phyloP scores from a whole-genome alignment of 192 early-diverging fungal species.

The Linnemannia exigua region DNA sequence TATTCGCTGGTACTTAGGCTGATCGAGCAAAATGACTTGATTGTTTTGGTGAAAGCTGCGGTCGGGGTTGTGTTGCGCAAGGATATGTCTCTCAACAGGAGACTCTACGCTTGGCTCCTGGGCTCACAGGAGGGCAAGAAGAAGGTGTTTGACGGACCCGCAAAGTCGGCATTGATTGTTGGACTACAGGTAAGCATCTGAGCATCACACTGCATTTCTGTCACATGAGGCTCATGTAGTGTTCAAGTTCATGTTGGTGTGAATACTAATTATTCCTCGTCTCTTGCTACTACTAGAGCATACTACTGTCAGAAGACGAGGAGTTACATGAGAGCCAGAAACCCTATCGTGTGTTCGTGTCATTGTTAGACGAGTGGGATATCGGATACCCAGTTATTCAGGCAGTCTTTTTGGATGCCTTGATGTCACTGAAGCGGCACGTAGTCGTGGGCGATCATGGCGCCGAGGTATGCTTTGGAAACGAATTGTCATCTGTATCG shows the following conservation, averaged over 20 bases:
- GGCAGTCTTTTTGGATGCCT: conserved; percentile 77
- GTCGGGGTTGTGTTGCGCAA: conserved; percentile 85
- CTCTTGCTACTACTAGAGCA: conserved; percentile 25
- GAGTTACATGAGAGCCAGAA: conserved; percentile 65
- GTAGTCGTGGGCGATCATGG: conserved; percentile 56
- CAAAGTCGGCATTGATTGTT: conserved; percentile 64
- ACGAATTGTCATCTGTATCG: background rate
- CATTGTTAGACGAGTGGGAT: conserved; percentile 86
- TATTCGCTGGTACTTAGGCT: conserved; percentile 46
- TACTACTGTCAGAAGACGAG: conserved; percentile 44
- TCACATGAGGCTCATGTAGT: background rate
- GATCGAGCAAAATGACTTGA: conserved; percentile 75
- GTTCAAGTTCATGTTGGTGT: background rate
- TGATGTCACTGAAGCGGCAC: conserved; percentile 75
- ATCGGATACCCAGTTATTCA: conserved; percentile 85
- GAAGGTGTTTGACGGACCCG: conserved; percentile 66
- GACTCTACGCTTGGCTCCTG: conserved; percentile 93
- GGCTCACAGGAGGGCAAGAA: conserved; percentile 63
- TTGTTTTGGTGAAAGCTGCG: conserved; percentile 78
- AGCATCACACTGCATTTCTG: background rate
- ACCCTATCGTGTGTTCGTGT: conserved; percentile 88
- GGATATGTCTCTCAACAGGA: conserved; percentile 94
- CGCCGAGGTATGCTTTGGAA: conserved; percentile 45
- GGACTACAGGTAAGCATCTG: conserved; percentile 63
- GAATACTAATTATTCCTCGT: background rate